Conservation (phyloP, 352 stramenopile genomes). For the Globisporangium emineosum region DNA sequence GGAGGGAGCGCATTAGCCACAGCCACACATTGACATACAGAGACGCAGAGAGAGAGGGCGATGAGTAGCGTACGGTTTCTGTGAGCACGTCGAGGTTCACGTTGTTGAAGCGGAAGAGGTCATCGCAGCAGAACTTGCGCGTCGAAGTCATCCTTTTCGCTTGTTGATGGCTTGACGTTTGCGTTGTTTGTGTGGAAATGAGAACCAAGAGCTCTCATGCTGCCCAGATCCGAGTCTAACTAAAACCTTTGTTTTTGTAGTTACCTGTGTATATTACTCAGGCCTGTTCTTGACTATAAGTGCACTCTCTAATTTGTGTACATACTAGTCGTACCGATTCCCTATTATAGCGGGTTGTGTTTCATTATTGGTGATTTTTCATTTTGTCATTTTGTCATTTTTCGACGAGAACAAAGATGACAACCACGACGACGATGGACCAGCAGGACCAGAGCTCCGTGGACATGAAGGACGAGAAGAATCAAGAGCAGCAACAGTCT, state of each 20-base stretch:
- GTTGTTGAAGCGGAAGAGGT: conserved; percentile 98
- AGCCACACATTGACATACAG: background rate
- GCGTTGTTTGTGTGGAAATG: background rate
- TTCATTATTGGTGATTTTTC: too few species aligned
- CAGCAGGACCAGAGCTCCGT: background rate
- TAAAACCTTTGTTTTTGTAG: too few species aligned
- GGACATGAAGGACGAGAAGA: too few species aligned
- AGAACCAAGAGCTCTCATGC: too few species aligned
- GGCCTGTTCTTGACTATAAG: too few species aligned
- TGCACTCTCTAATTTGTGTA: too few species aligned
- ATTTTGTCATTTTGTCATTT: too few species aligned
- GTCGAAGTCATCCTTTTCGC: conserved; percentile 95
- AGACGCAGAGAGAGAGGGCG: background rate
- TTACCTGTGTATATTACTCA: too few species aligned
- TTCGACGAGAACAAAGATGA: too few species aligned
- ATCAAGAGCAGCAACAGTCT: background rate
- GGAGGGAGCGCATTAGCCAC: background rate
- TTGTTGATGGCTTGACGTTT: background rate
- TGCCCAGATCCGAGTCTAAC: too few species aligned
- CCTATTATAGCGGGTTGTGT: too few species aligned
- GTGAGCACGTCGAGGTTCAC: conserved; percentile 98
- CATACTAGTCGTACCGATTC: too few species aligned
- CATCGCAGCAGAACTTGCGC: conserved; percentile 94
- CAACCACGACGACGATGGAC: background rate
- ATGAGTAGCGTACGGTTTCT: conserved; percentile 80